Evolutionary conservation across 2,329 filamentous ascomycete species (phyloP).

Genomic region (Verticillium tricorpus): DNA sequence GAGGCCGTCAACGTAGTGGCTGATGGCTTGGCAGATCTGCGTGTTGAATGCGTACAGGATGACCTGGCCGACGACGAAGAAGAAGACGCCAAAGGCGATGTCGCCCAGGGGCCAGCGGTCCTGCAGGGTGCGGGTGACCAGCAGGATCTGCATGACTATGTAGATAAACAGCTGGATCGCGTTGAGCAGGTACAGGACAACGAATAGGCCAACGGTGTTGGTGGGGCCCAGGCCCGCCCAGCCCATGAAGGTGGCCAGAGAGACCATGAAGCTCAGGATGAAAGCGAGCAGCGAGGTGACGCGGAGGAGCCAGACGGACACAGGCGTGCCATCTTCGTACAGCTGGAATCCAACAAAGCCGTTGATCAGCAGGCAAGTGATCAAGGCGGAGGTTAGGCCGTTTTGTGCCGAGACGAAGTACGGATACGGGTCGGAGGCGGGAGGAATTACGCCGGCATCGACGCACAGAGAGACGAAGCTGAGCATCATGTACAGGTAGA

Average conservation of each 20-base stretch:
- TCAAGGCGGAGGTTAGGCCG: conserved; percentile 77
- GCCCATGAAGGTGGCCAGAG: conserved; percentile 85
- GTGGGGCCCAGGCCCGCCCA: conserved; percentile 83
- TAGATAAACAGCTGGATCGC: conserved; percentile 84
- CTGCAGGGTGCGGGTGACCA: conserved; percentile 85
- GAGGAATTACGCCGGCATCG: conserved; percentile 87
- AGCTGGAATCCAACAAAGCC: conserved; percentile 98
- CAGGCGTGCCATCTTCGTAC: conserved; percentile 91
- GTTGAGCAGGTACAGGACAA: conserved; percentile 88
- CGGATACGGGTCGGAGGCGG: conserved; percentile 73
- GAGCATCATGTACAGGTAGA: conserved; percentile 92
- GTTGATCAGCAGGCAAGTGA: conserved; percentile 89
- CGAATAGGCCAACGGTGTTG: conserved; percentile 84
- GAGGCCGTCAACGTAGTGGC: conserved; percentile 90
- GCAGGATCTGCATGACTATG: conserved; percentile 77
- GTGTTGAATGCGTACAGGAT: conserved; percentile 86
- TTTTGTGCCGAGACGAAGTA: conserved; percentile 90
- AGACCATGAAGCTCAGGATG: conserved; percentile 78
- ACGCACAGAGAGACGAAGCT: conserved; percentile 85
- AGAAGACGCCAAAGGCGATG: conserved; percentile 84
- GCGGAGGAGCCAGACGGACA: conserved; percentile 91
- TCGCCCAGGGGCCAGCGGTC: conserved; percentile 95
- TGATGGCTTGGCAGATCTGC: conserved; percentile 74
- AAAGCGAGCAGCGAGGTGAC: conserved; percentile 77
- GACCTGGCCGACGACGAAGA: conserved; percentile 89